phyloP scores from a whole-genome alignment of 345 rosid species.

The Euphorbia peplus region DNA sequence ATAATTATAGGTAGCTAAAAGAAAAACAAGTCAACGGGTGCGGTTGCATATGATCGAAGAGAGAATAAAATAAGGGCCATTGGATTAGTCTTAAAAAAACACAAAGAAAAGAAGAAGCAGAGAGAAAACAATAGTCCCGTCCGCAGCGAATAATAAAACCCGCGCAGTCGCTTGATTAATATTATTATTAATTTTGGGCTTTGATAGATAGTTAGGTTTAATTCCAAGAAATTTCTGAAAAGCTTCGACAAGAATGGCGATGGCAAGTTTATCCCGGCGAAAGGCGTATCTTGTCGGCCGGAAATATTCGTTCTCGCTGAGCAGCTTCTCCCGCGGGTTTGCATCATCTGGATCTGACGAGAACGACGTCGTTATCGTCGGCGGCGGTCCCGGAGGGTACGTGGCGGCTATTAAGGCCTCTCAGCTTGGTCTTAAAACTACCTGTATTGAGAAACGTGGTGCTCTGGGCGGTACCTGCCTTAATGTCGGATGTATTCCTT shows the following conservation, averaged over 20 bases:
- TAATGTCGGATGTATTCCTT: constrained; percentile 98
- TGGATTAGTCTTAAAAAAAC: background rate
- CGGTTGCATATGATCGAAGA: background rate
- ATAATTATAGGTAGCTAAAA: no score
- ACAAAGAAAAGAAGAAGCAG: background rate
- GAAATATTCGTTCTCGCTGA: constrained; percentile 54
- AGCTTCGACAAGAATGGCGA: constrained; percentile 57
- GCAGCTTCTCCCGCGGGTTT: constrained; percentile 57
- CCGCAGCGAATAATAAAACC: constrained; percentile 10
- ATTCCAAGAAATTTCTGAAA: background rate
- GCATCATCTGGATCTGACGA: constrained; percentile 85
- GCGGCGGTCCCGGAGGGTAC: constrained; percentile 99
- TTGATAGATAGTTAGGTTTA: no score
- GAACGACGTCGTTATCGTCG: constrained; percentile 89
- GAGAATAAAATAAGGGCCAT: constrained; percentile 1
- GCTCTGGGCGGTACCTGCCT: constrained; percentile 99
- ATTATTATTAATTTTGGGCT: no score
- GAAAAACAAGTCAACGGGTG: background rate
- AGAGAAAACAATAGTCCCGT: background rate
- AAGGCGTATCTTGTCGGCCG: constrained; percentile 57
- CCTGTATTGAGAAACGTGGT: constrained; percentile 97
- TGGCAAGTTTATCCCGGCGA: constrained; percentile 82
- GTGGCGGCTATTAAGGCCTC: constrained; percentile 99
- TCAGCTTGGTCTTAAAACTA: constrained; percentile 93
- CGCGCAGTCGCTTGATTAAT: background rate